Evolutionary conservation across 768 basidiomycete genomes (phyloP).

Genomic region (Rhizopogon vinicolor): DNA sequence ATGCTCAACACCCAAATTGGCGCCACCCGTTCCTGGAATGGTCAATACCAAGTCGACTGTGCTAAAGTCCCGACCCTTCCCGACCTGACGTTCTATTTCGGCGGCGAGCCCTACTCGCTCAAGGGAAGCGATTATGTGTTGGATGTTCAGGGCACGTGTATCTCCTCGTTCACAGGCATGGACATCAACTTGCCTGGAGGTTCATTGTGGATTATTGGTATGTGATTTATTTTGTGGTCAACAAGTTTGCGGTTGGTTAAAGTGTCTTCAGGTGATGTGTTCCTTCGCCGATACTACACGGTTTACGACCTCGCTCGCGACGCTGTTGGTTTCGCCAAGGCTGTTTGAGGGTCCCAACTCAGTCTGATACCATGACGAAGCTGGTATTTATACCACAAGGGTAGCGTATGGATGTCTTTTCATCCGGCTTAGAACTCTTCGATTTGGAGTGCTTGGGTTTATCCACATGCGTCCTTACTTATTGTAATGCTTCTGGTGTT

Average conservation of each 20-base stretch:
- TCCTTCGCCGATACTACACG: constrained; percentile 90
- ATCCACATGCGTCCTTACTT: not conserved
- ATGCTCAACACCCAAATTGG: constrained; percentile 96
- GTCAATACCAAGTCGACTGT: constrained; percentile 92
- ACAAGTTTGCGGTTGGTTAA: constrained; percentile 4
- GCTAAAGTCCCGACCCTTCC: constrained; percentile 80
- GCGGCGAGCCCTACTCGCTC: constrained; percentile 74
- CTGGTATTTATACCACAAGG: not conserved
- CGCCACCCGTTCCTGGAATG: constrained; percentile 92
- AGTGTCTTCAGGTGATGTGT: constrained; percentile 61
- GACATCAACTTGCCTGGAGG: constrained; percentile 83
- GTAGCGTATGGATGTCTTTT: not conserved
- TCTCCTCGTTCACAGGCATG: constrained; percentile 88
- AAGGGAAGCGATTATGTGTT: constrained; percentile 87
- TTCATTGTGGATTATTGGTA: constrained; percentile 88
- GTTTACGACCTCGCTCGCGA: constrained; percentile 77
- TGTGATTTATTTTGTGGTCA: constrained; percentile 11
- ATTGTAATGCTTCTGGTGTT: not conserved
- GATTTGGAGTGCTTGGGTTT: not conserved
- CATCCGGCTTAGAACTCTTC: not conserved
- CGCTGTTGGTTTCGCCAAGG: constrained; percentile 81
- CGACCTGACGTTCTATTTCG: constrained; percentile 78
- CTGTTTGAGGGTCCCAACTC: constrained; percentile 22
- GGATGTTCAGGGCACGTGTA: constrained; percentile 87
- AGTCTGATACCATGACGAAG: not conserved